phyloP scores from a whole-genome alignment of 31 red algal genomes.

The Endocladia muricata region DNA sequence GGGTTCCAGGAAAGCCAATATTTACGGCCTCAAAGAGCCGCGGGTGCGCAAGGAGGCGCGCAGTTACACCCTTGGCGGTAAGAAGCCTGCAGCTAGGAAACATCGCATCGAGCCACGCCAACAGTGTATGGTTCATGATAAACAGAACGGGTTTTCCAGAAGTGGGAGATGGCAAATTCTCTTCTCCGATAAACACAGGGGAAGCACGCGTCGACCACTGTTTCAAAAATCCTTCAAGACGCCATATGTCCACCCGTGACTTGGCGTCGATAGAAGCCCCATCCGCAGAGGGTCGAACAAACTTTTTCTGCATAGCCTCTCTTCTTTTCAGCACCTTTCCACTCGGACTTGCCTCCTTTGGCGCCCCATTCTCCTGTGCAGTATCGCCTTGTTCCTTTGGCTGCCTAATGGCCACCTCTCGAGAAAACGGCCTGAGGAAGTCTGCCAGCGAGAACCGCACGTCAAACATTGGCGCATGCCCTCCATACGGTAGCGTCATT shows the following conservation, averaged over 20 bases:
- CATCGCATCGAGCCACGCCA: slow-evolving; percentile 76
- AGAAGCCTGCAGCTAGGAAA: slow-evolving; percentile 50
- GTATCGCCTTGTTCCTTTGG: neutral
- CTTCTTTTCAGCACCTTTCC: slow-evolving; percentile 26
- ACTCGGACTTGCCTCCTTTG: neutral
- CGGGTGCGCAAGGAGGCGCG: slow-evolving; percentile 83
- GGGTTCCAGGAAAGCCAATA: neutral
- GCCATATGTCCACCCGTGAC: slow-evolving; percentile 21
- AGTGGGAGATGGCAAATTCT: slow-evolving; percentile 53
- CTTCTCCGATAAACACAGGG: slow-evolving; percentile 89
- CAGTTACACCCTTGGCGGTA: slow-evolving; percentile 32
- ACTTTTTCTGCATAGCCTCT: slow-evolving; percentile 28
- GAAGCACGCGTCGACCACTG: slow-evolving; percentile 15
- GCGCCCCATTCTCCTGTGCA: neutral
- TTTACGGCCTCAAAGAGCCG: slow-evolving; percentile 3
- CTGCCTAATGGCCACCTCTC: neutral
- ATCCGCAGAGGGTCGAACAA: neutral
- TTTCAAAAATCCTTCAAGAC: slow-evolving; percentile 1
- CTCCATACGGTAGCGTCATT: slow-evolving; percentile 59
- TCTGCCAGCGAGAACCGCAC: slow-evolving; percentile 37
- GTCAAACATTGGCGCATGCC: slow-evolving; percentile 63
- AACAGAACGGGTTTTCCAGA: slow-evolving; percentile 75
- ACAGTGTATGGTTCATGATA: slow-evolving; percentile 85
- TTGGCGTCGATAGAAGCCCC: neutral
- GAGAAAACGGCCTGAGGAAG: slow-evolving; percentile 40